A percentile compares a stretch with the other conserved stretches of the same genome.
phyloP scores from a whole-genome alignment of 2,329 filamentous ascomycete genomes.

The Pleoardoris graminearum region DNA sequence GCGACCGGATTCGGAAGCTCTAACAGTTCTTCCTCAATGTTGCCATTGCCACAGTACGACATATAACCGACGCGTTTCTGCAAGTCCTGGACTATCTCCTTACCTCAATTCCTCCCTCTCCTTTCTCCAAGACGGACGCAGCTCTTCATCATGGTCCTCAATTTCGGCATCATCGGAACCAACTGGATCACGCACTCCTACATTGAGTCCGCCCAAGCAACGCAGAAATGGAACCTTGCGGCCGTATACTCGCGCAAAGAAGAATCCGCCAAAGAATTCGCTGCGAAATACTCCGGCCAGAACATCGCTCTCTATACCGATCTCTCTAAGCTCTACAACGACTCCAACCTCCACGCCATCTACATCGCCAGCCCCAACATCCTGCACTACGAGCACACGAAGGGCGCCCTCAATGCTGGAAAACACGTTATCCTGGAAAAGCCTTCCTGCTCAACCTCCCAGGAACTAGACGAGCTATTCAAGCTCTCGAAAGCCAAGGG shows the following conservation, averaged over 20 bases:
- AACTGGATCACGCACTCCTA: constrained; percentile 56
- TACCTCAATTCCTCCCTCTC: neutral
- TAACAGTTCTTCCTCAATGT: constrained; percentile 2
- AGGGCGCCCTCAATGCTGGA: constrained; percentile 46
- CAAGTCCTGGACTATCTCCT: neutral
- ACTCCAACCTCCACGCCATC: constrained; percentile 47
- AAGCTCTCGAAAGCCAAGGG: constrained; percentile 45
- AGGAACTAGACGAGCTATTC: constrained; percentile 51
- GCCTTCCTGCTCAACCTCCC: constrained; percentile 49
- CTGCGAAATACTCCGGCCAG: constrained; percentile 43
- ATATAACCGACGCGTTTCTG: neutral
- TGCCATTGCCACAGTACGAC: neutral
- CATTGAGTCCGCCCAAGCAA: constrained; percentile 49
- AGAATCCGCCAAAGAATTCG: constrained; percentile 50
- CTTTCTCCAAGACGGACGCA: neutral
- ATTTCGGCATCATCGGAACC: constrained; percentile 53
- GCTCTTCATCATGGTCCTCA: constrained; percentile 37
- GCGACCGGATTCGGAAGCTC: neutral
- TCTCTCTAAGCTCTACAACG: constrained; percentile 45
- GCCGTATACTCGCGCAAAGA: constrained; percentile 53
- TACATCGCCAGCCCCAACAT: constrained; percentile 57
- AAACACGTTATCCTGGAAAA: constrained; percentile 58
- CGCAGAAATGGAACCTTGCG: constrained; percentile 49
- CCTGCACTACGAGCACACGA: constrained; percentile 53
- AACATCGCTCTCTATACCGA: constrained; percentile 45